These are phyloP conservation scores for Leccinellum luteum DNA, from an alignment of 768 basidiomycete genomes.

Conservation along the genomic window DNA sequence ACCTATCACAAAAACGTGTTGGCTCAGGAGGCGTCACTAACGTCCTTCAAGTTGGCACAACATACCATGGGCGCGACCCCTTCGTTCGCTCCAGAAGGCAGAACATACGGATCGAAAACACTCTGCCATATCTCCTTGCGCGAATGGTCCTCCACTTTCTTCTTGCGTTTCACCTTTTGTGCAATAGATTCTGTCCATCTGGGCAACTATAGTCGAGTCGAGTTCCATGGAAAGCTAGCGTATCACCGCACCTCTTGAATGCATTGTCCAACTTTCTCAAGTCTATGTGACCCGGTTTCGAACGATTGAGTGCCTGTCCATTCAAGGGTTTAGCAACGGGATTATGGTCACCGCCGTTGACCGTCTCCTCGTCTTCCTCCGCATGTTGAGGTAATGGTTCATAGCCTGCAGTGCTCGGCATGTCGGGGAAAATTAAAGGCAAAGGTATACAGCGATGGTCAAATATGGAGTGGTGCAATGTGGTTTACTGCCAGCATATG, in stretches of 20 bases:
- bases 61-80: slow-evolving; percentile 23
- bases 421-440: slow-evolving; percentile 16
- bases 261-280: slow-evolving; percentile 76
- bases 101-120: slow-evolving; percentile 68
- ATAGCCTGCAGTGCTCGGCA: slow-evolving; percentile 47
- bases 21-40: slow-evolving; percentile 1
- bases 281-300: slow-evolving; percentile 68
- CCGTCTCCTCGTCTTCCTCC: slow-evolving; percentile 39
- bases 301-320: slow-evolving; percentile 30
- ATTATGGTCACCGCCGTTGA: slow-evolving; percentile 33
- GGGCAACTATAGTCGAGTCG: background rate
- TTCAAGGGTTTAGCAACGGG: slow-evolving; percentile 25
- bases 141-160: slow-evolving; percentile 61
- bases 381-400: slow-evolving; percentile 43
- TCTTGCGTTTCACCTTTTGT: slow-evolving; percentile 79
- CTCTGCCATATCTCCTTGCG: slow-evolving; percentile 76
- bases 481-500: slow-evolving; percentile 16
- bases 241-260: slow-evolving; percentile 63
- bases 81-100: slow-evolving; percentile 31
- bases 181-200: slow-evolving; percentile 89
- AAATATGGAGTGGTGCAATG: slow-evolving; percentile 13
- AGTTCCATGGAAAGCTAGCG: background rate
- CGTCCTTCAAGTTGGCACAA: background rate
- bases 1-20: slow-evolving; percentile 37
- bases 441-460: slow-evolving; percentile 1